These are phyloP conservation scores for Neoscytalidium dimidiatum DNA, from an alignment of 2,329 filamentous ascomycete species.

Conservation along the genomic window DNA sequence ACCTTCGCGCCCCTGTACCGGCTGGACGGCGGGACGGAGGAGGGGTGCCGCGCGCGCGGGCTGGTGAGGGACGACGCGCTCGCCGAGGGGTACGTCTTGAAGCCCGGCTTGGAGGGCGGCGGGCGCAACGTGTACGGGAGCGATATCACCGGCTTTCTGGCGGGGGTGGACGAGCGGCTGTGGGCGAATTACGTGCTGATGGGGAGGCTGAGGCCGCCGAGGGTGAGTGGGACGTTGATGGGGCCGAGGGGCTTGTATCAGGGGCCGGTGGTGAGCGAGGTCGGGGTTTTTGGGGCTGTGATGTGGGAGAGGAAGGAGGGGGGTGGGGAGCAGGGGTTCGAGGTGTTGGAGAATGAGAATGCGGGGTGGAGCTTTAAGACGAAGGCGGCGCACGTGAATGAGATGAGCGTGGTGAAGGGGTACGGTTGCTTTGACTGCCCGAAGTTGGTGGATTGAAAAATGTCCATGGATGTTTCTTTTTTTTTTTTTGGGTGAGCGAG, in stretches of 20 bases:
- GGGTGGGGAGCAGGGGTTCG: slow-evolving; percentile 22
- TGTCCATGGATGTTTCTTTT: too few relatives aligned
- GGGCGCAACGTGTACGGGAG: slow-evolving; percentile 93
- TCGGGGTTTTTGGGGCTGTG: slow-evolving; percentile 89
- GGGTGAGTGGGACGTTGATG: slow-evolving; percentile 76
- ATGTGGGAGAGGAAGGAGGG: slow-evolving; percentile 65
- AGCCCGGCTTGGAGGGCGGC: slow-evolving; percentile 93
- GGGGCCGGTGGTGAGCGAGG: slow-evolving; percentile 89
- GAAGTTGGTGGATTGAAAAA: background rate
- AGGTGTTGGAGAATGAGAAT: slow-evolving; percentile 38
- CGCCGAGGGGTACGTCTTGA: slow-evolving; percentile 81
- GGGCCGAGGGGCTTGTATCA: slow-evolving; percentile 71
- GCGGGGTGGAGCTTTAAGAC: slow-evolving; percentile 49
- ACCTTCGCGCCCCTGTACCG: slow-evolving; percentile 97
- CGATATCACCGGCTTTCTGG: slow-evolving; percentile 79
- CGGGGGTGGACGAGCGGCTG: slow-evolving; percentile 72
- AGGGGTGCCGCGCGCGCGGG: slow-evolving; percentile 70
- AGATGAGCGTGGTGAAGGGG: slow-evolving; percentile 52
- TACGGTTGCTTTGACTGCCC: slow-evolving; percentile 51
- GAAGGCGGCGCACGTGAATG: slow-evolving; percentile 42
- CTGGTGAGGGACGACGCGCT: slow-evolving; percentile 71
- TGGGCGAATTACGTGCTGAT: slow-evolving; percentile 95
- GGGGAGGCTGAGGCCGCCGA: slow-evolving; percentile 92
- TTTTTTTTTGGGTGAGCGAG: too few relatives aligned
- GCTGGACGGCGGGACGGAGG: slow-evolving; percentile 66